Evolutionary conservation across 495 filamentous ascomycete species (phyloP).

Genomic region (Tuber brumale): DNA sequence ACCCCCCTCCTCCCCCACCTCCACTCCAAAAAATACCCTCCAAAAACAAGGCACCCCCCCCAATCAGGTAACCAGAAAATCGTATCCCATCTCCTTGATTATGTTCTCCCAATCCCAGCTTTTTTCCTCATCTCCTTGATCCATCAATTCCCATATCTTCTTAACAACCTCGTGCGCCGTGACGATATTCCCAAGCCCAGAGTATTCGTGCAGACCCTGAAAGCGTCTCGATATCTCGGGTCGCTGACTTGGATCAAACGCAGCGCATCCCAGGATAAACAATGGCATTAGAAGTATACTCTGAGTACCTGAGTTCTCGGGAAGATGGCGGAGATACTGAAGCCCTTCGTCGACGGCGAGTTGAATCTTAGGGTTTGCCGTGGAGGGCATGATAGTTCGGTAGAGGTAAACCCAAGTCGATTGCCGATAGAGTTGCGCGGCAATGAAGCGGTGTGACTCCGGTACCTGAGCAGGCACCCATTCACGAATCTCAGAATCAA

Average conservation of each 20-base stretch:
- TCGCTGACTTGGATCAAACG: constrained; percentile 63
- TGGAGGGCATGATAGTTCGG: constrained; percentile 72
- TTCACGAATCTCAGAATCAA: constrained; percentile 66
- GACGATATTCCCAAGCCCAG: constrained; percentile 72
- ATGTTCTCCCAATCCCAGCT: constrained; percentile 90
- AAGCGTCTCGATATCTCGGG: constrained; percentile 64
- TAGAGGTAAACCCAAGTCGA: constrained; percentile 87
- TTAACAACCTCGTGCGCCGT: constrained; percentile 68
- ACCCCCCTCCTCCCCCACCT: not conserved
- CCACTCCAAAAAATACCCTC: not conserved
- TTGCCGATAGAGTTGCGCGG: constrained; percentile 77
- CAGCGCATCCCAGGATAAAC: constrained; percentile 81
- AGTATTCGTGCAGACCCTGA: constrained; percentile 65
- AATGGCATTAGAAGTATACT: constrained; percentile 81
- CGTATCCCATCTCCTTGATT: constrained; percentile 66
- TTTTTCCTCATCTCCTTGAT: constrained; percentile 60
- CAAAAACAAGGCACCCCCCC: constrained; percentile 33
- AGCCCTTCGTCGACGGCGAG: constrained; percentile 75
- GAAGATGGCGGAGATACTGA: constrained; percentile 55
- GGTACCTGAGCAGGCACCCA: constrained; percentile 68
- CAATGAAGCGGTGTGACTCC: constrained; percentile 65
- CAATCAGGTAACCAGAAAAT: constrained; percentile 68
- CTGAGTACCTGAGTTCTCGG: constrained; percentile 58
- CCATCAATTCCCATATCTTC: constrained; percentile 78
- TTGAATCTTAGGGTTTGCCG: constrained; percentile 60